Evolutionary conservation across 441 rosid genomes (phyloP).

Genomic region (Isatis lusitanica): DNA sequence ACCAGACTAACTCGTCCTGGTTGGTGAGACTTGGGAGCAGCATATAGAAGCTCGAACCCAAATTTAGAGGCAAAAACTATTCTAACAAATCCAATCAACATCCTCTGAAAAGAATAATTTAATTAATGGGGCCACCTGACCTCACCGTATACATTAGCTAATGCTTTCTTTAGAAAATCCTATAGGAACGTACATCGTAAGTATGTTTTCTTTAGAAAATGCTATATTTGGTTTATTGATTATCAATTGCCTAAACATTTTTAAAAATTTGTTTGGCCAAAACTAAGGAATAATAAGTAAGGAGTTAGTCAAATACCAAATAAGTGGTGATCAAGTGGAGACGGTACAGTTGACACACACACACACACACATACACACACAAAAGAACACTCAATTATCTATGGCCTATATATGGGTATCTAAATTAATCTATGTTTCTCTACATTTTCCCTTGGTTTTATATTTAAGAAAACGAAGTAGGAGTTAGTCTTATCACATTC

Average conservation of each 20-base stretch:
- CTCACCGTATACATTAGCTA: not conserved
- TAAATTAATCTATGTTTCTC: not conserved
- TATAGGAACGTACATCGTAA: not conserved
- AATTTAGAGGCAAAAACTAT: not conserved
- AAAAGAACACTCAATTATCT: not conserved
- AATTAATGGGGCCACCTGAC: not conserved
- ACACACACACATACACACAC: not conserved
- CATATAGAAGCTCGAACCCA: not conserved
- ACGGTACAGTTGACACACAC: not conserved
- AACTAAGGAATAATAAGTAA: not conserved
- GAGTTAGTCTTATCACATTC: constrained; percentile 18
- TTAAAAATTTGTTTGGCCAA: not conserved
- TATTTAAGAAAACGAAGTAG: not conserved
- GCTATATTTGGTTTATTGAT: not conserved
- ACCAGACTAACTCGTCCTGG: no score
- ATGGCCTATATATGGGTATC: not conserved
- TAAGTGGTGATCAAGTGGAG: not conserved
- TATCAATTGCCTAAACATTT: not conserved
- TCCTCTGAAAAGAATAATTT: not conserved
- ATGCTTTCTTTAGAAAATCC: not conserved
- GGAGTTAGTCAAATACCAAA: not conserved
- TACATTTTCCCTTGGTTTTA: not conserved
- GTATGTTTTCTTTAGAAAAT: not conserved
- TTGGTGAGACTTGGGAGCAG: no score
- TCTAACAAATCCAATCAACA: not conserved